Conservation (phyloP, 352 stramenopile species). For the Phytophthora capsici region DNA sequence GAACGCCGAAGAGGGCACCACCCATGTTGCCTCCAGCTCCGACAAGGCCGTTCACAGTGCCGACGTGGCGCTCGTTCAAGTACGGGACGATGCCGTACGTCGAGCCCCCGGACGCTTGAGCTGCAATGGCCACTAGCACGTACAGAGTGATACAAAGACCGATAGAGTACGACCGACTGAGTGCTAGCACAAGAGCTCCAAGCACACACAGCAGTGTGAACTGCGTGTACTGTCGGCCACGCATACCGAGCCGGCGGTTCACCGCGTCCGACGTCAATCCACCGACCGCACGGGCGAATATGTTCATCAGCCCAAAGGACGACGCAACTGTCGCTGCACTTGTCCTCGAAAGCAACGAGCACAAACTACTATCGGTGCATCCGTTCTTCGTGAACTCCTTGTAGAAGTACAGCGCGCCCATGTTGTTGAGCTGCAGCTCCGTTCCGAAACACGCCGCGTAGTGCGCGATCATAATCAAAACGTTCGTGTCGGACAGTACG, state of each 20-base stretch:
- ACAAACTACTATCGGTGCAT: conserved; percentile 40
- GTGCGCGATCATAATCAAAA: conserved; percentile 92
- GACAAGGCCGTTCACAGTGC: conserved; percentile 66
- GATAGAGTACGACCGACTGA: conserved; percentile 80
- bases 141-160: conserved; percentile 80
- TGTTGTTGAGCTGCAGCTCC: conserved; percentile 97
- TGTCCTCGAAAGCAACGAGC: conserved; percentile 54
- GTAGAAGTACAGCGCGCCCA: conserved; percentile 93
- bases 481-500: conserved; percentile 88
- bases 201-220: conserved; percentile 77
- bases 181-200: conserved; percentile 84
- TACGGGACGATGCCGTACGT: conserved; percentile 75
- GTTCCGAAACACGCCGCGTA: conserved; percentile 95
- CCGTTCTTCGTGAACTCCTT: conserved; percentile 81
- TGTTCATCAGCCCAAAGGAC: conserved; percentile 95
- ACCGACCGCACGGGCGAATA: conserved; percentile 91
- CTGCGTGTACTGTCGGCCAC: conserved; percentile 87
- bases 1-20: conserved; percentile 67
- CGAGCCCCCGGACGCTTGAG: conserved; percentile 80
- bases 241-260: conserved; percentile 87
- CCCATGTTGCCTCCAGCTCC: conserved; percentile 69
- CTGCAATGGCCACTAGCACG: conserved; percentile 92
- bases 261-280: conserved; percentile 84
- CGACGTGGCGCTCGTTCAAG: conserved; percentile 63
- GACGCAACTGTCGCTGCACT: conserved; percentile 88